Conservation (phyloP, 768 basidiomycete genomes). For the Mycena olivaceomarginata region DNA sequence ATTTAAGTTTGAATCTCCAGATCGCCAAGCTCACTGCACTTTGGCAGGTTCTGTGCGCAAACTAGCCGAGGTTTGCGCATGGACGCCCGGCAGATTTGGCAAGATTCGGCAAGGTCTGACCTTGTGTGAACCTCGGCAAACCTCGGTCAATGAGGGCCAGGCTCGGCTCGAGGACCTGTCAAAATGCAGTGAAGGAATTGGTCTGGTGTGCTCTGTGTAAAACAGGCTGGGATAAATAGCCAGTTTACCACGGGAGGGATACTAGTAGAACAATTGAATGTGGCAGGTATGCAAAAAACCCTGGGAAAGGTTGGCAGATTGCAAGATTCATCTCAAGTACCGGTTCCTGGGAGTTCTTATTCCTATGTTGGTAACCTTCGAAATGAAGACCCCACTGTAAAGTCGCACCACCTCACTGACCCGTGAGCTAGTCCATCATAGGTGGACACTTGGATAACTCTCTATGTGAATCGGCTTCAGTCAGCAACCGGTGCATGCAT, state of each 20-base stretch:
- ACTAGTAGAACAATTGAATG: constrained; percentile 13
- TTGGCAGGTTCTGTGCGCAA: background rate
- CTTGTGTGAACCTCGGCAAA: constrained; percentile 2
- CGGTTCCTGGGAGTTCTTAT: constrained; percentile 11
- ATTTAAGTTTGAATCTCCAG: constrained; percentile 13
- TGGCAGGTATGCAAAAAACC: constrained; percentile 12
- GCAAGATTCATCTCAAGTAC: constrained; percentile 22
- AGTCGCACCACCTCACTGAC: background rate
- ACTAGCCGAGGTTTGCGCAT: background rate
- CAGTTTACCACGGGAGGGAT: constrained; percentile 5
- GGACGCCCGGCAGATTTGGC: background rate
- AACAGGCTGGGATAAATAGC: constrained; percentile 17
- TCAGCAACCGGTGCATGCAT: background rate
- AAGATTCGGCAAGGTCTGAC: background rate
- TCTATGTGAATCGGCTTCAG: background rate
- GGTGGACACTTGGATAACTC: background rate
- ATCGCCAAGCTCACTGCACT: background rate
- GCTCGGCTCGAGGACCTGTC: too few species aligned
- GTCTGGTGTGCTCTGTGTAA: constrained; percentile 19
- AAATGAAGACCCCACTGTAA: constrained; percentile 2
- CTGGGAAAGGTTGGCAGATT: constrained; percentile 21
- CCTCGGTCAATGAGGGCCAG: background rate
- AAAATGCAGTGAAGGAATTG: constrained; percentile 10
- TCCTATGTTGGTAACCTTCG: constrained; percentile 12
- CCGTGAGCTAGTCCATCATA: background rate